Base-by-base conservation (phyloP, 768 basidiomycete species). In the Pisolithus marmoratus region DNA sequence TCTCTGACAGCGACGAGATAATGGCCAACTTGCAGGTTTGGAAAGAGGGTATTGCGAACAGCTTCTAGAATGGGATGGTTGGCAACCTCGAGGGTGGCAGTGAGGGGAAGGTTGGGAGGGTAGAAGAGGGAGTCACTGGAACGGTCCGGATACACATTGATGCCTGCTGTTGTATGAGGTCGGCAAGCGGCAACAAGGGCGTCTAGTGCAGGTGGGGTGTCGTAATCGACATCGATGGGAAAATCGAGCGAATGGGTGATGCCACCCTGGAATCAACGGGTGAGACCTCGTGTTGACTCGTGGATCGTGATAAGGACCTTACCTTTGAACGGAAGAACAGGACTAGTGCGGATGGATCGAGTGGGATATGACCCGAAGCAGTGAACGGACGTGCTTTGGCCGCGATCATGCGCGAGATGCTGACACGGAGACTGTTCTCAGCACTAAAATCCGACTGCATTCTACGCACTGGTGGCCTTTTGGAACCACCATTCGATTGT, bases 31-130 rank as follows among this genome's bases (percentile, higher is more conserved):
- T 86, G 82, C 4, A 90, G 72, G 24, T 76, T 73, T 0, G 87
- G 87, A 67, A 90, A 90, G n/a, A 92, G 72, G 0, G 82, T 73
- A 51, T 72, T 82, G 44, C 82, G 82, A 20, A 90, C 73, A 0
- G 88, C 83, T 56, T 89, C 88, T 54, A 92, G 79, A 62, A 92
- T 83, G 3, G 89, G 89, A 61, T 88, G 86, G 64, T 85, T 89
- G 19, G 87, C 78, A 55, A 92, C 76, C 59, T 92, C 89, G 58
- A 91, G 79, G 0, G 89, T 85, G 23, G 84, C 74, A 0, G 85
- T 88, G 52, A 90, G 69, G 17, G 87, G 85, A 44, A 88, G 81
- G 49, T 76, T 83, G 8, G 81, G 72, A 8, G 88, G 89, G 66
- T 82, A 91, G 67, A 82, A 83, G 20, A 87, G 74, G 0, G 85